Percentiles rank a stretch among this genome's conserved stretches.
phyloP scores from a whole-genome alignment of 306 rosid genomes.

The Casuarina equisetifolia region DNA sequence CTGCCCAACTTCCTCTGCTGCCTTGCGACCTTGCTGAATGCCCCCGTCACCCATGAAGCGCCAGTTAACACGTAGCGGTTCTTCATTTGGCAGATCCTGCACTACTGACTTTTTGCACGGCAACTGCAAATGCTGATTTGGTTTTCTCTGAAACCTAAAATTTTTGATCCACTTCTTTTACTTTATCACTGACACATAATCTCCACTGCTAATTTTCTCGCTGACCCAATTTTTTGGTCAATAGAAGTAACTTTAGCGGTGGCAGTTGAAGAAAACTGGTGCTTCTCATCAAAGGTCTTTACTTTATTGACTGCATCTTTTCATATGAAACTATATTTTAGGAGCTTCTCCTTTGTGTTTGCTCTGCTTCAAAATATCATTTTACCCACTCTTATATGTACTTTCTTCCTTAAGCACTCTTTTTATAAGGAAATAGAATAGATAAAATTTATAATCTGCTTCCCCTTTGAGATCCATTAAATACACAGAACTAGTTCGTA shows the following conservation, averaged over 20 bases:
- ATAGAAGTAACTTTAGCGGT: slow-evolving; percentile 77
- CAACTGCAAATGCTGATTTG: slow-evolving; percentile 86
- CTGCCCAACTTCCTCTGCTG: slow-evolving; percentile 92
- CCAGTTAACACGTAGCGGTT: slow-evolving; percentile 76
- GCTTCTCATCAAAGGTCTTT: slow-evolving; percentile 83
- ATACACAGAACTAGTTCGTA: background rate
- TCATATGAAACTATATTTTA: background rate
- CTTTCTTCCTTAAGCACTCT: background rate
- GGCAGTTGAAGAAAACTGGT: slow-evolving; percentile 76
- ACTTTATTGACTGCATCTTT: slow-evolving; percentile 88
- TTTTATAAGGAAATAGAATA: too few relatives aligned
- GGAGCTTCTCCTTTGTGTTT: background rate
- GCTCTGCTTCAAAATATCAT: background rate
- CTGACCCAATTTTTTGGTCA: slow-evolving; percentile 85
- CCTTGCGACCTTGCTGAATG: slow-evolving; percentile 84
- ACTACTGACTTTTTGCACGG: slow-evolving; percentile 78
- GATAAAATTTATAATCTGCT: too few relatives aligned
- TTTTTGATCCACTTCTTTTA: slow-evolving; percentile 90
- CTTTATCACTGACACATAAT: slow-evolving; percentile 73
- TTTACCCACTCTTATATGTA: background rate
- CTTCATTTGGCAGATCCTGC: slow-evolving; percentile 97
- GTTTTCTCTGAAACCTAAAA: slow-evolving; percentile 96
- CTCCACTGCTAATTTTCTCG: slow-evolving; percentile 84
- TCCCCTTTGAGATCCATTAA: too few relatives aligned
- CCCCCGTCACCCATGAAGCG: slow-evolving; percentile 83